phyloP scores from a whole-genome alignment of 1,284 basidiomycete species.

The Schizophyllum commune region DNA sequence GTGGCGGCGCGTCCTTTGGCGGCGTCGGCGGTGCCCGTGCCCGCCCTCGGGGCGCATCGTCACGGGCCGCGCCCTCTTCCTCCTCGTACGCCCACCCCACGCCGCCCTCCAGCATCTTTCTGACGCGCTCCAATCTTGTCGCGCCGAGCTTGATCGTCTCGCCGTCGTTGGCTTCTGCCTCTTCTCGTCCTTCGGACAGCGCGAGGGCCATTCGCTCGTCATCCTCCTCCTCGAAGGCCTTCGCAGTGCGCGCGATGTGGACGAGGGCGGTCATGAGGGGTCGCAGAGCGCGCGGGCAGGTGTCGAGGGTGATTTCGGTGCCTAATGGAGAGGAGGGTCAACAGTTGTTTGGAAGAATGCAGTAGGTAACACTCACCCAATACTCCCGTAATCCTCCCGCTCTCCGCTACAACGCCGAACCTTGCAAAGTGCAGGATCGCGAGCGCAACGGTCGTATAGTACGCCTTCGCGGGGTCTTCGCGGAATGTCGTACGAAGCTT shows the following conservation, averaged over 20 bases:
- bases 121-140: conserved; percentile 57
- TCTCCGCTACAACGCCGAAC: conserved; percentile 30
- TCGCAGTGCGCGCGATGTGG: conserved; percentile 44
- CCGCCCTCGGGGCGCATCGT: conserved; percentile 2
- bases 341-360: background rate
- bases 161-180: conserved; percentile 30
- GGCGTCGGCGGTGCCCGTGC: conserved; percentile 32
- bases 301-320: conserved; percentile 33
- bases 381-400: conserved; percentile 49
- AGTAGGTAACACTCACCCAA: conserved; percentile 28
- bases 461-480: conserved; percentile 60
- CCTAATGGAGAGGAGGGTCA: background rate
- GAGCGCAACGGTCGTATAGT: conserved; percentile 67
- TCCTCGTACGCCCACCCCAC: conserved; percentile 33
- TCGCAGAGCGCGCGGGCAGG: conserved; percentile 51
- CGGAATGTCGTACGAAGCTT: conserved; percentile 31
- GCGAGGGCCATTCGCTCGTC: conserved; percentile 30
- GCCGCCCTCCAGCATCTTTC: conserved; percentile 50
- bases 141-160: conserved; percentile 26
- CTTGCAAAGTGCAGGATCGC: conserved; percentile 64
- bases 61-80: conserved; percentile 15
- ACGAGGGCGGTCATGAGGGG: conserved; percentile 65
- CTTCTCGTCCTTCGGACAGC: background rate
- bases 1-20: conserved; percentile 34
- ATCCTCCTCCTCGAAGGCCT: conserved; percentile 51